A percentile compares a stretch with the other conserved stretches of the same genome.
These are phyloP conservation scores for Diddensiella santjacobensis DNA, from an alignment of 805 yeast species.

Conservation along the genomic window DNA sequence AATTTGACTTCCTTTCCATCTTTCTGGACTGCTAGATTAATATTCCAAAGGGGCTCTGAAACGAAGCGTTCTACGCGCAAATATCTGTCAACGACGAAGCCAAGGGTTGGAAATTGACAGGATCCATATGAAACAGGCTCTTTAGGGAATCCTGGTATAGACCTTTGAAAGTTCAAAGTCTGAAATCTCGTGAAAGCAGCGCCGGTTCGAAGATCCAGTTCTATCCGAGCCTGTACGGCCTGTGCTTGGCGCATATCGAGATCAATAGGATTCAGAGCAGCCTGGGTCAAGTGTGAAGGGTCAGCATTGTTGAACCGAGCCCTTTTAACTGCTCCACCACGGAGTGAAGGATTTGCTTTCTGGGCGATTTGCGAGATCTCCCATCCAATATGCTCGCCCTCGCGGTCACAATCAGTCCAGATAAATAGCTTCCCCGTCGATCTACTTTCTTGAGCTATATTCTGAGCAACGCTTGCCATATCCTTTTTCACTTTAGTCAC, in stretches of 20 bases:
- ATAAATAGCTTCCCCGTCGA: constrained; percentile 66
- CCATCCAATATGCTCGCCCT: constrained; percentile 89
- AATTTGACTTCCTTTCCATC: constrained; percentile 37
- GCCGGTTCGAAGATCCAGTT: constrained; percentile 86
- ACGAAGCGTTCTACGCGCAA: constrained; percentile 66
- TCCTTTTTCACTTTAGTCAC: constrained; percentile 39
- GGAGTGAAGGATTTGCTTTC: constrained; percentile 45
- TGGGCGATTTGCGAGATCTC: constrained; percentile 73
- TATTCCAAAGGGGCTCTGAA: constrained; percentile 77
- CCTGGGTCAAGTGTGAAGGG: constrained; percentile 60
- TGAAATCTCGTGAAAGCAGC: constrained; percentile 81
- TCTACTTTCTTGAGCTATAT: constrained; percentile 64
- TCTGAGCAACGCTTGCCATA: constrained; percentile 51
- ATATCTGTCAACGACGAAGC: constrained; percentile 91
- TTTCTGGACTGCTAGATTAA: constrained; percentile 46
- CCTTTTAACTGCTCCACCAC: constrained; percentile 53
- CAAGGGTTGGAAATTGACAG: constrained; percentile 96
- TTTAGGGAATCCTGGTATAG: constrained; percentile 34
- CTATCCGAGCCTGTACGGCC: constrained; percentile 84
- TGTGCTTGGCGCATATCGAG: constrained; percentile 67
- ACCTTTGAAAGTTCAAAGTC: constrained; percentile 41
- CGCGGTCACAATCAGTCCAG: constrained; percentile 99
- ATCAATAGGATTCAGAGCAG: constrained; percentile 64
- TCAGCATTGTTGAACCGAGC: constrained; percentile 89
- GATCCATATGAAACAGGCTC: constrained; percentile 72